phyloP scores from a whole-genome alignment of 1,284 basidiomycete genomes.

The Anthracocystis panici-leucophaei region DNA sequence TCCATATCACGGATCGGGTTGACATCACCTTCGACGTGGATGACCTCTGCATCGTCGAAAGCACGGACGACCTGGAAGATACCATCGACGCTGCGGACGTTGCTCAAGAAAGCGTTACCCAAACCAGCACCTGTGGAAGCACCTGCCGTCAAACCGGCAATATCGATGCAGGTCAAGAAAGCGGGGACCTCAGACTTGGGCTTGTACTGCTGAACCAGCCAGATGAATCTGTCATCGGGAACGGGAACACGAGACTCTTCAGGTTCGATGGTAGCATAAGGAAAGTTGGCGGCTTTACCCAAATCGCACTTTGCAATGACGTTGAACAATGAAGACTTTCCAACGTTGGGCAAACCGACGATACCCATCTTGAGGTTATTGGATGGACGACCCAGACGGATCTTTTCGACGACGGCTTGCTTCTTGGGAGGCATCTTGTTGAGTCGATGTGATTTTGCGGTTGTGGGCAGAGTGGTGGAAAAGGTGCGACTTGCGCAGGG shows the following conservation, averaged over 20 bases:
- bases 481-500: conserved; percentile 20
- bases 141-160: conserved; percentile 94
- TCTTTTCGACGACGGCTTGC: conserved; percentile 58
- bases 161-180: conserved; percentile 97
- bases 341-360: conserved; percentile 68
- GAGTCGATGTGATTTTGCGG: conserved; percentile 40
- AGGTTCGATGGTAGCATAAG: conserved; percentile 87
- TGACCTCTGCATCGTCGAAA: conserved; percentile 98
- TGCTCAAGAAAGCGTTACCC: conserved; percentile 96
- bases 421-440: conserved; percentile 66
- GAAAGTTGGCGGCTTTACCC: conserved; percentile 98
- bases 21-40: conserved; percentile 98
- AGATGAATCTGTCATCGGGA: conserved; percentile 94
- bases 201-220: conserved; percentile 92
- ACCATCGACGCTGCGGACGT: conserved; percentile 97
- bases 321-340: conserved; percentile 75
- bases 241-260: conserved; percentile 88
- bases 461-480: conserved; percentile 21
- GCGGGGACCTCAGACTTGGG: conserved; percentile 89
- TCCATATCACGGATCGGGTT: conserved; percentile 97
- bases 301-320: conserved; percentile 86
- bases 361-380: conserved; percentile 70
- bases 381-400: conserved; percentile 64
- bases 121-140: conserved; percentile 98
- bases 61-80: conserved; percentile 99